Evolutionary conservation across 768 basidiomycete species (phyloP).

Genomic region (Ramaria sp.): DNA sequence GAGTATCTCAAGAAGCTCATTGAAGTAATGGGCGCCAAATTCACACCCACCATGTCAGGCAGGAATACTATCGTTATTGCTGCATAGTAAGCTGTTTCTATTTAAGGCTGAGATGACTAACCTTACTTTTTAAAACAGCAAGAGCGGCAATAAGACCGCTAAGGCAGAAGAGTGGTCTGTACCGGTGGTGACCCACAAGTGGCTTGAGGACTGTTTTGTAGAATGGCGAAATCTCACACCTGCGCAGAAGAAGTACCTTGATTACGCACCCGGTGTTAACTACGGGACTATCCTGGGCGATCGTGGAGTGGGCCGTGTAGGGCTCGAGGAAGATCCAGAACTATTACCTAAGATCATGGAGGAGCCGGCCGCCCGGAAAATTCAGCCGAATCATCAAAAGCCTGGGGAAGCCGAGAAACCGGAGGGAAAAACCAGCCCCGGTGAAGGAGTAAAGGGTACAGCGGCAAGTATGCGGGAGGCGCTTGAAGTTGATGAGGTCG

Average conservation of each 20-base stretch:
- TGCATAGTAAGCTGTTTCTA: slow-evolving; percentile 49
- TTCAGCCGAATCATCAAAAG: neutral
- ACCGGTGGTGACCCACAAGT: slow-evolving; percentile 79
- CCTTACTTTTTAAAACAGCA: slow-evolving; percentile 10
- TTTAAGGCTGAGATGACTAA: neutral
- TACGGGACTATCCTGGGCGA: slow-evolving; percentile 37
- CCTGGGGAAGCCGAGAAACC: neutral
- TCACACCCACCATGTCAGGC: slow-evolving; percentile 73
- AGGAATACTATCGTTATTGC: slow-evolving; percentile 76
- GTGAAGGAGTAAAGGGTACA: neutral
- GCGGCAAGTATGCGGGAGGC: slow-evolving; percentile 7
- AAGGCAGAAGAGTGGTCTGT: slow-evolving; percentile 76
- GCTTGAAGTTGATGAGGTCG: slow-evolving; percentile 10
- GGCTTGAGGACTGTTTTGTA: slow-evolving; percentile 85
- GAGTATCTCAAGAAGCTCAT: slow-evolving; percentile 87
- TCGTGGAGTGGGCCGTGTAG: slow-evolving; percentile 17
- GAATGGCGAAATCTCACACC: slow-evolving; percentile 65
- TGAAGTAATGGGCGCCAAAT: slow-evolving; percentile 60
- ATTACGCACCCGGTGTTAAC: slow-evolving; percentile 59
- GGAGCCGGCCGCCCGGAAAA: neutral
- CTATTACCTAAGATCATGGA: slow-evolving; percentile 1
- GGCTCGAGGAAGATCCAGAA: slow-evolving; percentile 12
- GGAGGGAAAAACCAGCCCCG: slow-evolving; percentile 1
- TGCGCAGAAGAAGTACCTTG: slow-evolving; percentile 54
- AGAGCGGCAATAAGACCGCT: slow-evolving; percentile 42